Evolutionary conservation across 208 protist species (phyloP), one percentile per base, ranked within the genome.

Genomic region (Leishmania guyanensis): DNA sequence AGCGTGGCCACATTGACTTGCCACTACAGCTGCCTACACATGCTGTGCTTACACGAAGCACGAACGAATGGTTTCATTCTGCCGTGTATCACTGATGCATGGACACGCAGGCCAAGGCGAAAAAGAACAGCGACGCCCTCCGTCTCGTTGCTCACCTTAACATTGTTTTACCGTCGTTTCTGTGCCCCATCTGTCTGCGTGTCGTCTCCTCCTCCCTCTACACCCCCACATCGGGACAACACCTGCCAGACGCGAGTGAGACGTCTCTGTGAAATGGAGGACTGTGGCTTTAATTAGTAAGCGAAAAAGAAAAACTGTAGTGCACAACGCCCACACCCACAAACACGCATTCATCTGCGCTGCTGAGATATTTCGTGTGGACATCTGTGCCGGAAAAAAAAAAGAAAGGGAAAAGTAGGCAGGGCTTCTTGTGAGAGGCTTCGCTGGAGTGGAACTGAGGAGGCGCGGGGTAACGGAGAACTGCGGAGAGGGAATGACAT

Each of bases 1-100:
- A 62, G 79, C 76, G 39, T 89, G 79, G 76, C 68, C 81, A n/a
- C 46, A 51, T 26, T 85, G 62, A 77, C n/a, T 14, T n/a, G 39
- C 22, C 20, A 5, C 66, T 8, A 12, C 39, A 5, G 4, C n/a
- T n/a, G 16, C 39, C 66, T 71, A 14, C 66, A 39, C 6, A n/a
- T 48, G 14, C 2, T 22, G 3, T 46, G 66, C 5, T 16, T 6
- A n/a, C 39, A 10, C 14, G 4, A 71, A 46, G 14, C 5, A 39
- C 10, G 12, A 39, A 46, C 33, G 29, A 9, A 39, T 22, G 8
- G 14, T 71, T 39, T 3, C 39, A n/a, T 71, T 43, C 39, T 43
- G 33, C n/a, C 20, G 17, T 65, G 58, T 48, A 9, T 12, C 17
- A 33, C 36, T 5, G 16, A 26, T 17, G 50, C 77, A n/a, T 6